phyloP scores from a whole-genome alignment of 2,329 filamentous ascomycete species.

The Nemania serpens region DNA sequence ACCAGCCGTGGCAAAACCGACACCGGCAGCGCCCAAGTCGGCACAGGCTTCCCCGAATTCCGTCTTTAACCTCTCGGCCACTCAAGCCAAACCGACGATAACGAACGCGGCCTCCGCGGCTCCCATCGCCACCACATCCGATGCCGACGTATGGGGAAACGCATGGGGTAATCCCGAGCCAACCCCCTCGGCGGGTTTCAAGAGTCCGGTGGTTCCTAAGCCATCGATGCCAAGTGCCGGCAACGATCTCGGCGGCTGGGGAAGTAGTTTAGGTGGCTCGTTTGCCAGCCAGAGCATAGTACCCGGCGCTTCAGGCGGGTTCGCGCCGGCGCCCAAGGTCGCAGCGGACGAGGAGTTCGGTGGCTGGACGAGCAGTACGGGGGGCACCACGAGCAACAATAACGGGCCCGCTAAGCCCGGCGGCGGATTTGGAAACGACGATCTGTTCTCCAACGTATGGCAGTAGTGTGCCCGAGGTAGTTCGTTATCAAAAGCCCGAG shows the following conservation, averaged over 20 bases:
- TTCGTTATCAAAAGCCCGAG: background rate
- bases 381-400: slow-evolving; percentile 47
- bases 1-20: slow-evolving; percentile 47
- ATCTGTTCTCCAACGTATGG: slow-evolving; percentile 97
- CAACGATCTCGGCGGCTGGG: slow-evolving; percentile 66
- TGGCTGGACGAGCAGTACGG: slow-evolving; percentile 81
- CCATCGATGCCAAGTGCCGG: slow-evolving; percentile 52
- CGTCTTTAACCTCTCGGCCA: slow-evolving; percentile 79
- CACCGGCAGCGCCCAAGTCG: slow-evolving; percentile 50
- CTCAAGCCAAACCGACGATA: slow-evolving; percentile 52
- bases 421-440: slow-evolving; percentile 71
- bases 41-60: slow-evolving; percentile 59
- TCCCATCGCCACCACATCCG: slow-evolving; percentile 47
- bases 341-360: slow-evolving; percentile 94
- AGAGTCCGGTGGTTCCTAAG: slow-evolving; percentile 59
- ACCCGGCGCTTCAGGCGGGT: slow-evolving; percentile 66
- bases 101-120: slow-evolving; percentile 48
- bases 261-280: slow-evolving; percentile 48
- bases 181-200: slow-evolving; percentile 53
- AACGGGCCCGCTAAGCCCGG: slow-evolving; percentile 57
- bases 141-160: slow-evolving; percentile 84
- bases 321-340: slow-evolving; percentile 69
- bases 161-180: slow-evolving; percentile 76
- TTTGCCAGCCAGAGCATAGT: slow-evolving; percentile 65
- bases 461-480: slow-evolving; percentile 54